Base-by-base conservation (phyloP, 2,329 filamentous ascomycete genomes). In the Neonectria hederae region DNA sequence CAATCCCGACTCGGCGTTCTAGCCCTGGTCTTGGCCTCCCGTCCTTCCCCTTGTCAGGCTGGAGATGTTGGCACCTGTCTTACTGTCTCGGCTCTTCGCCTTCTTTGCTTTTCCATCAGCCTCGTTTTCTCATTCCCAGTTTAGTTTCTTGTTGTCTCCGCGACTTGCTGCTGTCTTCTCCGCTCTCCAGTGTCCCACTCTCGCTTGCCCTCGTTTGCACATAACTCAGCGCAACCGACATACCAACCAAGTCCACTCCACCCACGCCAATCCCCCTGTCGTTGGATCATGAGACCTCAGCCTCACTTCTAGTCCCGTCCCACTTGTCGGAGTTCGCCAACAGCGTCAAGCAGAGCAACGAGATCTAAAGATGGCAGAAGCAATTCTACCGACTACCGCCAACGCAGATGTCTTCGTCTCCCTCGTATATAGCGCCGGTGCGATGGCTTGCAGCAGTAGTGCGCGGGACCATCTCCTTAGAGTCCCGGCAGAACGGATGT, bases 401-500 rank as follows among this genome's bases (percentile, higher is more conserved):
- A 59, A 52, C 54, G 64, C 56, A 13, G 54, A 51, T 45, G 43
- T 40, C 42, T 62, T 62, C 59, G 66, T 58, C 54, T 32, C 60
- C 59, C 55, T 59, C 59, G 51, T 54, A 54, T 54, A 54, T 58
- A 48, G 40, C 42, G 43, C 59, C 28, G 54, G 59, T 51, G 55
- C 53, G 54, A 59, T 63, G 52, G 56, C 51, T 52, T 58, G 66
- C 58, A 53, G 49, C 58, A 66, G 64, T 65, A 68, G 66, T 62
- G 64, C 64, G 66, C 64, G 69, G 63, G 66, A 48, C 58, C 48
- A 28, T 51, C 49, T 60, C 45, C 58, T 52, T 40, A 46, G 51
- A 65, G 65, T 70, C 63, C 70, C 71, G 70, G 70, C 62, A 70
- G 65, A 57, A 63, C 59, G 61, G 64, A 65, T 62, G 69, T 52